Base-by-base conservation (phyloP, 202 grass and related monocot species). In the Carex sylvatica region DNA sequence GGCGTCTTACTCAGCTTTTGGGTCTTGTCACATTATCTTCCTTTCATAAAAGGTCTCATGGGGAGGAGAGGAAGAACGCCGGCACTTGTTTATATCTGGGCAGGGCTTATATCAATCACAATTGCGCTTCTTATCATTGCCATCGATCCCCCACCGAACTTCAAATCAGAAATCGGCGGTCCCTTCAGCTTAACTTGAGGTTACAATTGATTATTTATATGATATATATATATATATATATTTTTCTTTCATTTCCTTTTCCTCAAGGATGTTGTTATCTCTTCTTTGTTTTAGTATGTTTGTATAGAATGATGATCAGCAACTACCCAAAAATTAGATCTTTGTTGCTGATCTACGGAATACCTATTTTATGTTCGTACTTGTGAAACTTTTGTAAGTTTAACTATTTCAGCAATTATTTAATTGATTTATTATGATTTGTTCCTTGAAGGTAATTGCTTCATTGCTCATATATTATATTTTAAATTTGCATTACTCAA, bases 1-100 rank as follows among this genome's bases (percentile, higher is more conserved):
- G 80, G 93, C 5, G 65, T 96, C 9, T 65, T 97, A 76, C 93
- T 97, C 68, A 97, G 93, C 61, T 67, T 97, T 7, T 94, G 94
- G 94, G 86, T 97, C 24, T 78, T 97, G 85, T 84, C 91, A 4
- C 94, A 94, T 61, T 87, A 94, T 15, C 82, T 92, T 83, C 94
- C 94, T 16, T 97, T 97, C 71, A 83, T 88, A 18, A 84, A 92
- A 19, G 94, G 91, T 10, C 52, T 94, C 28, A 94, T 94, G 90
- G 94, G 94, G 4, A 74, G 85, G 12, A 88, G 87, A 84, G 89
- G 91, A 67, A 85, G 81, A 80, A 88, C 80, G 13, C 91, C 91
- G 2, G 89, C 87, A 61, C 12, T 90, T 20, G 18, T 93, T 66
- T 93, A 90, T 74, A 80, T 93, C 35, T 13, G 89, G 26, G 83